These are phyloP conservation scores for Taxillus chinensis DNA, from an alignment of 164 flowering plant species.

Conservation along the genomic window DNA sequence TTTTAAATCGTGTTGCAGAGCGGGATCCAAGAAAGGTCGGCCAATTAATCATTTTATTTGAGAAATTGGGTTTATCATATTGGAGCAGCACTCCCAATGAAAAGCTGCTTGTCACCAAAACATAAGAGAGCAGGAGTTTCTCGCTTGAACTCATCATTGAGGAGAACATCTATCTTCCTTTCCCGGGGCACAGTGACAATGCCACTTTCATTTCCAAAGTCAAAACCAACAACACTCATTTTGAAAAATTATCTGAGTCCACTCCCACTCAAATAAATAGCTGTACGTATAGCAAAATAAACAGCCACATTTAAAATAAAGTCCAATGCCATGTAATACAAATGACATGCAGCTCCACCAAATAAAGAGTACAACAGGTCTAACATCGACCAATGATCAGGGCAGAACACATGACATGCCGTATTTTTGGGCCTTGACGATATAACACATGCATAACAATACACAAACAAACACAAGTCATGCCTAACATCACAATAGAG, in stretches of 20 bases:
- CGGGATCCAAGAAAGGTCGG: conserved; percentile 65
- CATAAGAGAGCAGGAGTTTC: conserved; percentile 89
- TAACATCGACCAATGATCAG: no score
- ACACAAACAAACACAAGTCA: no score
- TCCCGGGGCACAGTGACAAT: conserved; percentile 90
- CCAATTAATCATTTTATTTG: conserved; percentile 84
- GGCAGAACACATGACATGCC: conserved; percentile 75
- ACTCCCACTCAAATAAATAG: no score
- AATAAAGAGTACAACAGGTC: no score
- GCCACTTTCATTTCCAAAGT: conserved; percentile 88
- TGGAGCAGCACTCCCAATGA: conserved; percentile 87
- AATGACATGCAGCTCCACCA: no score
- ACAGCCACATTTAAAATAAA: no score
- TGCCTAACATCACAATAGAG: no score
- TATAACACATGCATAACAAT: no score
- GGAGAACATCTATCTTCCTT: conserved; percentile 91
- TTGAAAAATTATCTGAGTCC: conserved; percentile 8
- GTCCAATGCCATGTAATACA: no score
- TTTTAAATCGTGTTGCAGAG: conserved; percentile 65
- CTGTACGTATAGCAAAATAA: no score
- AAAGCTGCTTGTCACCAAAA: conserved; percentile 89
- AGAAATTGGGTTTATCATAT: conserved; percentile 74
- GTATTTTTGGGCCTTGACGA: no score
- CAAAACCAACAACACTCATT: conserved; percentile 97
- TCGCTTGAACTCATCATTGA: conserved; percentile 86